Conservation (phyloP, 2,329 filamentous ascomycete genomes). For the Lasiodiplodia citricola region DNA sequence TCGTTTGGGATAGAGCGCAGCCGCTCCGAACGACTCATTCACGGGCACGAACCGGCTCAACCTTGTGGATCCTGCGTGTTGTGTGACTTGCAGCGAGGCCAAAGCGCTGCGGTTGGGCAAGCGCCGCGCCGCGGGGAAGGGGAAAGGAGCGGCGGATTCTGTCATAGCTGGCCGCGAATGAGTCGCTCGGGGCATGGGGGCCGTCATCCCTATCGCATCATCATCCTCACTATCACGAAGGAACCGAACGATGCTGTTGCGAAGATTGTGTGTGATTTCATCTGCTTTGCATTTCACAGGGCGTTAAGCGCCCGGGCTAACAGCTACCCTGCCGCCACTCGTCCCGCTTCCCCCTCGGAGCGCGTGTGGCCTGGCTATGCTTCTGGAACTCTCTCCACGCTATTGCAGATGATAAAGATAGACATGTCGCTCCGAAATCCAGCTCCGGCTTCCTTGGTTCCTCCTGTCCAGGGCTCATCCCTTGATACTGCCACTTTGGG, state of each 20-base stretch:
- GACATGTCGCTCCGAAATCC: constrained; percentile 13
- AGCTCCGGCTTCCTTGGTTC: neutral
- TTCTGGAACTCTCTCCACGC: constrained; percentile 24
- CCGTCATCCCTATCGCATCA: constrained; percentile 5
- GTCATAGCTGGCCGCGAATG: constrained; percentile 5
- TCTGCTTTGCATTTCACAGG: constrained; percentile 24
- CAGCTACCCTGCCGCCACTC: constrained; percentile 10
- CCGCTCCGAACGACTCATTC: neutral
- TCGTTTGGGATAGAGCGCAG: constrained; percentile 9
- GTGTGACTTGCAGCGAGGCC: constrained; percentile 24
- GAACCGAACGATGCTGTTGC: constrained; percentile 17
- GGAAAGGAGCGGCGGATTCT: constrained; percentile 1
- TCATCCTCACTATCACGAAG: constrained; percentile 2
- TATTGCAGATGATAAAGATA: constrained; percentile 1
- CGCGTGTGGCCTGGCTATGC: neutral
- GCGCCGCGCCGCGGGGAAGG: constrained; percentile 15
- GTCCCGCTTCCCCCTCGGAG: constrained; percentile 25
- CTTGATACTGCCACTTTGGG: constrained; percentile 8
- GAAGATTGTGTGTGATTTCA: constrained; percentile 13
- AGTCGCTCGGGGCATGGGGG: neutral
- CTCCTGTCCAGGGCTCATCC: constrained; percentile 3
- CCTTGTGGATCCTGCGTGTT: constrained; percentile 15
- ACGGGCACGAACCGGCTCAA: constrained; percentile 3
- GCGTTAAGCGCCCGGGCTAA: constrained; percentile 24
- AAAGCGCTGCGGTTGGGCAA: constrained; percentile 25